Base-by-base conservation (phyloP, 108 stramenopile species). In the Cyclotella kingstonii region DNA sequence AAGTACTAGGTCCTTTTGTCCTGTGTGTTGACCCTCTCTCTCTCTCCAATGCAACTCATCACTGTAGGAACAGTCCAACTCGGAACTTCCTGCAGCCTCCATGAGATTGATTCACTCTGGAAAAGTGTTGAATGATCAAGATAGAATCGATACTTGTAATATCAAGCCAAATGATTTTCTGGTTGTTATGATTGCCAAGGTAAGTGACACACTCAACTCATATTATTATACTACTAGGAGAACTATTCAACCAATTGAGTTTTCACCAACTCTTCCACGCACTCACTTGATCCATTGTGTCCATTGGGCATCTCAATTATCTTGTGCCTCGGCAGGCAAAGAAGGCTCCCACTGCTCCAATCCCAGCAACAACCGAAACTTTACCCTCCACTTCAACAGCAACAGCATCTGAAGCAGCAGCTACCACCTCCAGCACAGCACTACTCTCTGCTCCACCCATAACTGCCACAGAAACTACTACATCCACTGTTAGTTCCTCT, bases 51-150 rank as follows among this genome's bases (percentile, higher is more conserved):
- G 21, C 21, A 22, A 21, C 21, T 19, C 45, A n/a, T n/a, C n/a
- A n/a, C n/a, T 36, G 33, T 27, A 91, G 87, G 87, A 89, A 87
- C 48, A 59, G 15, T 53, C 70, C 52, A 86, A 91, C 22, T 61
- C 88, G 3, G 91, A 90, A 35, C 70, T 93, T 7, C 75, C 82
- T 2, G 90, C 89, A 23, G 75, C 78, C 31, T 58, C 21, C 42
- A 80, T 91, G 89, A 98, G 97, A 81, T 81, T 98, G 36, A 98
- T 98, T 66, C 95, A 97, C 68, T 86, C 91, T 3, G 97, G 97
- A 38, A 96, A 97, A 70, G 91, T 98, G 25, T 72, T 98, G 51
- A 97, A 96, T 63, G 97, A 98, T 66, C 90, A 90, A 19, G 59
- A 84, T 44, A 87, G 80, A 12, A 69, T 98, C 46, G 87, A 51